Conservation (phyloP, 2,329 filamentous ascomycete genomes). For the Paecilomyces dactylethromorphus region DNA sequence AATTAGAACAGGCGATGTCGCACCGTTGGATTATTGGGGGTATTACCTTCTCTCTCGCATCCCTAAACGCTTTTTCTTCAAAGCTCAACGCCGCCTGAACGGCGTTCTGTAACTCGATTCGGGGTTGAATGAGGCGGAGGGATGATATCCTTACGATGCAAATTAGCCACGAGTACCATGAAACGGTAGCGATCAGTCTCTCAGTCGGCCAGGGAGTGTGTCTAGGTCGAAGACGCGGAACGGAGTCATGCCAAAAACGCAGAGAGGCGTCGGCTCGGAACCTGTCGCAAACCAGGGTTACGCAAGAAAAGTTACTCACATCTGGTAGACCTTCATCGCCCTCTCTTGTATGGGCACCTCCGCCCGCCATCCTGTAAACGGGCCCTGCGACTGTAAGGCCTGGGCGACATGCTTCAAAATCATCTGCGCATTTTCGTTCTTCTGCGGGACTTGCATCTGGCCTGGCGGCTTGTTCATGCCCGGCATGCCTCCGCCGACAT, state of each 20-base stretch:
- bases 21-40: constrained; percentile 1
- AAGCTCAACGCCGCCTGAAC: constrained; percentile 37
- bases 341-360: constrained; percentile 34
- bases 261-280: not conserved
- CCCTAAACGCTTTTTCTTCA: constrained; percentile 39
- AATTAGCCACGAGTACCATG: constrained; percentile 3
- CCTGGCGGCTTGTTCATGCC: constrained; percentile 23
- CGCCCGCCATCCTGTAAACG: constrained; percentile 40
- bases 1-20: not conserved
- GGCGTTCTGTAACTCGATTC: constrained; percentile 29
- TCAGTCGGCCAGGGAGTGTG: not conserved
- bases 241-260: not conserved
- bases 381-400: constrained; percentile 33
- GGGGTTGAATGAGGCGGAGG: constrained; percentile 39
- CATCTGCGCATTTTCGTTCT: constrained; percentile 27
- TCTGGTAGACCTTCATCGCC: constrained; percentile 36
- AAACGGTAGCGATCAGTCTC: not conserved
- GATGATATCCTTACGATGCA: constrained; percentile 33
- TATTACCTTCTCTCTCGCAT: constrained; percentile 29
- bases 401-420: constrained; percentile 34
- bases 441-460: constrained; percentile 24
- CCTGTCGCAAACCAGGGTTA: not conserved
- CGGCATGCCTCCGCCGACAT: constrained; percentile 29
- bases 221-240: not conserved
- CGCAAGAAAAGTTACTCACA: constrained; percentile 24